These are phyloP conservation scores for Simplicillium sp. DNA, from an alignment of 2,329 filamentous ascomycete genomes.

Conservation along the genomic window DNA sequence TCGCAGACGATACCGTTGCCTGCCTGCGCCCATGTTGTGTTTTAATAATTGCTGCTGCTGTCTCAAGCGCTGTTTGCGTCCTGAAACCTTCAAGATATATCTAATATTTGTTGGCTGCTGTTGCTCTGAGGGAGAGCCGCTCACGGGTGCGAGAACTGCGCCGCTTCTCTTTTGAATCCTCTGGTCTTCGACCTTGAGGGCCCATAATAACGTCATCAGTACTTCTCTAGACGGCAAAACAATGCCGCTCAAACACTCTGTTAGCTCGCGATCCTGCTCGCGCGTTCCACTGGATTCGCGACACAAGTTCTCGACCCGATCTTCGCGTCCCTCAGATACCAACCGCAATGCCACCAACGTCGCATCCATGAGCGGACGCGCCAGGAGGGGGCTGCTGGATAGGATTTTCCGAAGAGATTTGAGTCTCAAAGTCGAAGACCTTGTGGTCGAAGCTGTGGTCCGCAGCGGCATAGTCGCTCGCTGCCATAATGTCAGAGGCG, in stretches of 20 bases:
- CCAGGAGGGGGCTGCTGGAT: constrained; percentile 65
- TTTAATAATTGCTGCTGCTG: no score
- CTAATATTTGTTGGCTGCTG: no score
- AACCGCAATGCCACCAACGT: constrained; percentile 66
- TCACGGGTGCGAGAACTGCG: neutral
- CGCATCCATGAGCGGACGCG: constrained; percentile 66
- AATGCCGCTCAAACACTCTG: constrained; percentile 25
- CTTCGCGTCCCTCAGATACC: constrained; percentile 48
- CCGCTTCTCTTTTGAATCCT: constrained; percentile 14
- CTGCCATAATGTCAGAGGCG: constrained; percentile 37
- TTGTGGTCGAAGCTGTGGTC: constrained; percentile 41
- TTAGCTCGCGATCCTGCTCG: constrained; percentile 24
- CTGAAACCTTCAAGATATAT: no score
- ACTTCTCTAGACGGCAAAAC: constrained; percentile 36
- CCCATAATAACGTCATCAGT: constrained; percentile 38
- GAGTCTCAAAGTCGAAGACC: constrained; percentile 49
- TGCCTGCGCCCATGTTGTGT: neutral
- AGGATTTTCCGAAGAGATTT: constrained; percentile 55
- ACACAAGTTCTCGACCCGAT: constrained; percentile 29
- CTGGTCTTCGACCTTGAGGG: constrained; percentile 30
- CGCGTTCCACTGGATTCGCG: constrained; percentile 24
- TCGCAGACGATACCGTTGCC: neutral
- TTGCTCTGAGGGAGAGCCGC: no score
- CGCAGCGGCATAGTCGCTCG: constrained; percentile 40
- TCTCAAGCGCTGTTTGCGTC: no score